Evolutionary conservation across 1,284 basidiomycete genomes (phyloP).

Genomic region (Pyrrhoderma lamaoense): DNA sequence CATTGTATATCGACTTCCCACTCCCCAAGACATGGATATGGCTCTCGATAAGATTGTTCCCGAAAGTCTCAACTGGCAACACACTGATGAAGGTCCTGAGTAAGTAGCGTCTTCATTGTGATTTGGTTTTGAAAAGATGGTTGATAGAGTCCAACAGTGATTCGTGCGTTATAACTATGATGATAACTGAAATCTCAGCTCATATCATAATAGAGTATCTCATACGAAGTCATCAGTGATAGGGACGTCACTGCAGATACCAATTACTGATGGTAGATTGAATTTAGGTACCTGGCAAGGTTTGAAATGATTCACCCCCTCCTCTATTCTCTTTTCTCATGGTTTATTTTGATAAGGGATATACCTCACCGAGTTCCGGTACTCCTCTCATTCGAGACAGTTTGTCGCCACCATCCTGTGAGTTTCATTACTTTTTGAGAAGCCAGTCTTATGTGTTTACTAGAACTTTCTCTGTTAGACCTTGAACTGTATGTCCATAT

Average conservation of each 20-base stretch:
- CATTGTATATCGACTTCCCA: slow-evolving; percentile 8
- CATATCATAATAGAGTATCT: slow-evolving; percentile 53
- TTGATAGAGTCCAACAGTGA: slow-evolving; percentile 39
- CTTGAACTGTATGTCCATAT: neutral
- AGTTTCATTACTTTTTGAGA: slow-evolving; percentile 23
- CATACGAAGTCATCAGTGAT: slow-evolving; percentile 86
- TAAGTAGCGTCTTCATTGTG: slow-evolving; percentile 32
- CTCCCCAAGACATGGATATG: slow-evolving; percentile 70
- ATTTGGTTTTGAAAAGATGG: neutral
- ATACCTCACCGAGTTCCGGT: slow-evolving; percentile 77
- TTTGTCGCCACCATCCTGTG: slow-evolving; percentile 82
- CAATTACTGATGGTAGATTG: slow-evolving; percentile 76
- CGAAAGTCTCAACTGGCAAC: slow-evolving; percentile 78
- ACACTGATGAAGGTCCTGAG: slow-evolving; percentile 90
- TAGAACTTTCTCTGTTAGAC: neutral
- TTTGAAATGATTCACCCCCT: slow-evolving; percentile 21
- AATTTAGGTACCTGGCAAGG: slow-evolving; percentile 93
- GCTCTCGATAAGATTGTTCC: slow-evolving; percentile 85
- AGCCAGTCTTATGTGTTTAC: too few relatives aligned
- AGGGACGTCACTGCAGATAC: slow-evolving; percentile 76
- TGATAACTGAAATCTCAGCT: neutral
- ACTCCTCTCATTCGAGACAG: slow-evolving; percentile 53
- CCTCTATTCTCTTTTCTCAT: neutral
- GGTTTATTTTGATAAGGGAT: slow-evolving; percentile 46
- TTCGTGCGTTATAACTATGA: slow-evolving; percentile 45